Evolutionary conservation across 78 protist genomes (phyloP).

Genomic region (Protostelium mycophagum): DNA sequence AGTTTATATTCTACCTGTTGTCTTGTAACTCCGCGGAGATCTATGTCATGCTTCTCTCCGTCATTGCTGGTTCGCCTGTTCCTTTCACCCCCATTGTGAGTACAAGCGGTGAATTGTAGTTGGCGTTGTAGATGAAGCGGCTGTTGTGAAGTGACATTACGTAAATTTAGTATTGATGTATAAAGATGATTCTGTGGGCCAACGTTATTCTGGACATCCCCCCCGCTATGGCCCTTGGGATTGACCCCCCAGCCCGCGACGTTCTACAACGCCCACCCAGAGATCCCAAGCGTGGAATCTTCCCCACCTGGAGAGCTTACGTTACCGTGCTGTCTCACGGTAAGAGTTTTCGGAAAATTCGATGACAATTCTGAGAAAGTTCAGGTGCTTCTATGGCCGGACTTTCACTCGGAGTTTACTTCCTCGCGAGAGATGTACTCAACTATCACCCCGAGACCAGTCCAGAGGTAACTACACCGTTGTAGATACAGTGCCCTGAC

Average conservation of each 20-base stretch:
- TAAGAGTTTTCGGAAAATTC: background rate
- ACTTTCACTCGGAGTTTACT: background rate
- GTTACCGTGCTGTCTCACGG: background rate
- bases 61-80: constrained; percentile 7
- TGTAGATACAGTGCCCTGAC: background rate
- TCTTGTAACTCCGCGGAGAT: constrained; percentile 7
- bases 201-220: constrained; percentile 83
- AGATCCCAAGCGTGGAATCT: background rate
- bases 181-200: constrained; percentile 77
- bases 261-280: constrained; percentile 51
- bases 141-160: constrained; percentile 11
- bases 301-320: background rate
- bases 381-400: background rate
- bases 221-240: constrained; percentile 77
- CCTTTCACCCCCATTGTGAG: constrained; percentile 18
- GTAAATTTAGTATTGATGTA: background rate
- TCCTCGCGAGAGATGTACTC: background rate
- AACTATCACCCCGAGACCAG: background rate
- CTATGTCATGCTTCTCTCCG: background rate
- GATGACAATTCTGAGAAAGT: background rate
- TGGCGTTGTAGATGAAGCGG: too few relatives aligned
- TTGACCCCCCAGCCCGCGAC: constrained; percentile 65
- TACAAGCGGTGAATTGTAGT: background rate
- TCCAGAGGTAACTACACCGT: background rate
- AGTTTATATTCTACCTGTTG: constrained; percentile 19